Conservation (phyloP, 441 rosid species). For the Heliophila coronopifolia region DNA sequence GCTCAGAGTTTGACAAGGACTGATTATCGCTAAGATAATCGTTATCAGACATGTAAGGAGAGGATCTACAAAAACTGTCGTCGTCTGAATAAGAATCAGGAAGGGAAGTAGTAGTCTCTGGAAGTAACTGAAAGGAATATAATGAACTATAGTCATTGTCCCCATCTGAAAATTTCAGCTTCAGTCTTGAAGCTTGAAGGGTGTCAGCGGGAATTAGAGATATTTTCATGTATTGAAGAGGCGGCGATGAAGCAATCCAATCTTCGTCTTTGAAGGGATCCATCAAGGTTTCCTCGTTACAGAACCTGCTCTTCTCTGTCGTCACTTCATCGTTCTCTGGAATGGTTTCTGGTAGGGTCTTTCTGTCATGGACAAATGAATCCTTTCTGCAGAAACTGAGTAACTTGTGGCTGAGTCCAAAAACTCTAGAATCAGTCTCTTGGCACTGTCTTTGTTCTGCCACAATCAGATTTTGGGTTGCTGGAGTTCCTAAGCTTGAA, state of each 20-base stretch:
- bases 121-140: constrained; percentile 84
- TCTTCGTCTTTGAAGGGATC: constrained; percentile 37
- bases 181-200: constrained; percentile 54
- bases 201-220: constrained; percentile 72
- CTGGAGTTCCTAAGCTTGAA: constrained; percentile 32
- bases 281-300: constrained; percentile 20
- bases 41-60: constrained; percentile 56
- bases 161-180: constrained; percentile 60
- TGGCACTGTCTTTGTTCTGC: constrained; percentile 35
- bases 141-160: constrained; percentile 38
- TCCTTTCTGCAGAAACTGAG: constrained; percentile 50
- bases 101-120: constrained; percentile 41
- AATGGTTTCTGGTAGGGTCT: constrained; percentile 36
- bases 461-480: constrained; percentile 27
- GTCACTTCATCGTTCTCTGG: constrained; percentile 25
- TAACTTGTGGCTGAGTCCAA: constrained; percentile 62
- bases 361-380: constrained; percentile 36
- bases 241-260: constrained; percentile 68
- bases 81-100: constrained; percentile 61
- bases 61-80: constrained; percentile 77
- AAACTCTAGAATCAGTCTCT: constrained; percentile 39
- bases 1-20: constrained; percentile 70
- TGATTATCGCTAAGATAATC: constrained; percentile 48
- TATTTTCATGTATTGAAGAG: constrained; percentile 81
- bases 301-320: constrained; percentile 36